A percentile compares a stretch with the other conserved stretches of the same genome.
phyloP scores from a whole-genome alignment of 805 yeast genomes.

The Suhomyces canberraensis region DNA sequence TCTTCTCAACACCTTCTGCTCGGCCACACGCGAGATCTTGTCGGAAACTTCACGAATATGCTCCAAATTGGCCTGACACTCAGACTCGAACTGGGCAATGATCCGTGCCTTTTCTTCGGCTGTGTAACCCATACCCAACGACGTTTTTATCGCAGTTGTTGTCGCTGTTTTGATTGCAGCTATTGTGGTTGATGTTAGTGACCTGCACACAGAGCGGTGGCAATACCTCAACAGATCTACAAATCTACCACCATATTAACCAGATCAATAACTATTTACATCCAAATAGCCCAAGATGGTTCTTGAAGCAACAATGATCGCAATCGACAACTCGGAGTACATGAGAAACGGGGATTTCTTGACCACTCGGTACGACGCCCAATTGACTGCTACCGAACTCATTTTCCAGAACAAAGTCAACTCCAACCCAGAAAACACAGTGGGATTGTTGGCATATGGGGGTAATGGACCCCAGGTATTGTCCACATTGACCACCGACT shows the following conservation, averaged over 20 bases:
- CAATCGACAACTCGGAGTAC: slow-evolving; percentile 92
- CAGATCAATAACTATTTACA: too few relatives aligned
- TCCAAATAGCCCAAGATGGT: too few relatives aligned
- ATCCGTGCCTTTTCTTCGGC: slow-evolving; percentile 36
- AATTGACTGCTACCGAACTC: slow-evolving; percentile 81
- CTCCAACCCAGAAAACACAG: slow-evolving; percentile 90
- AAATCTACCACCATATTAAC: too few relatives aligned
- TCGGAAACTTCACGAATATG: slow-evolving; percentile 25
- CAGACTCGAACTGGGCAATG: slow-evolving; percentile 24
- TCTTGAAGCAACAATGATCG: slow-evolving; percentile 93
- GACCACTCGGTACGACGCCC: slow-evolving; percentile 87
- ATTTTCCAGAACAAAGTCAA: slow-evolving; percentile 83
- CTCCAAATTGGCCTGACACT: slow-evolving; percentile 18
- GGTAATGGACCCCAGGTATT: slow-evolving; percentile 84
- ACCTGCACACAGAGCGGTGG: too few relatives aligned
- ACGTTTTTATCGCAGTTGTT: too few relatives aligned
- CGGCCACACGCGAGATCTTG: slow-evolving; percentile 23
- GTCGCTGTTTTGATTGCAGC: too few relatives aligned
- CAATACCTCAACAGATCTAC: too few relatives aligned
- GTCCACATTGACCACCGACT: slow-evolving; percentile 82
- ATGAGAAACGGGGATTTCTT: slow-evolving; percentile 94
- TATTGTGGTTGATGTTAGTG: too few relatives aligned
- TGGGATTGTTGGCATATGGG: slow-evolving; percentile 85
- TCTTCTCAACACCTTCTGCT: slow-evolving; percentile 38
- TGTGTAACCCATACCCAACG: slow-evolving; percentile 20